phyloP scores from a whole-genome alignment of 371 early-diverging fungal genomes.

The Synchytrium microbalum region DNA sequence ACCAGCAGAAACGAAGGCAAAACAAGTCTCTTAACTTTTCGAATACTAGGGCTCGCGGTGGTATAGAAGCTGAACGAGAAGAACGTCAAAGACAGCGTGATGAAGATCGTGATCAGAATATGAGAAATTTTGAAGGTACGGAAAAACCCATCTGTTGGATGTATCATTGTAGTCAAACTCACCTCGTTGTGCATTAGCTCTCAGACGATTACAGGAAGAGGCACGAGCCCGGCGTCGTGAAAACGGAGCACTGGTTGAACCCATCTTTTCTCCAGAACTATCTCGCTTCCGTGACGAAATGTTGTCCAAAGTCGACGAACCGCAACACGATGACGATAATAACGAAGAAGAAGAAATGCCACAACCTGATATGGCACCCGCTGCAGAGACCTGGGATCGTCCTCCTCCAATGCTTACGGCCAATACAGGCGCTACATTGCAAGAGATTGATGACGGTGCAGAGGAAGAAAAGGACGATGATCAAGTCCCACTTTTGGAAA shows the following conservation, averaged over 20 bases:
- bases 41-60: conserved; percentile 32
- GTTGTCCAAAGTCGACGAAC: conserved; percentile 24
- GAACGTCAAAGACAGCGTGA: conserved; percentile 38
- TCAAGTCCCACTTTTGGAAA: too few species aligned
- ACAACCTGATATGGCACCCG: too few species aligned
- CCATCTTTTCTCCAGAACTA: conserved; percentile 18
- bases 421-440: too few species aligned
- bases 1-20: neutral
- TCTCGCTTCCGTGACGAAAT: conserved; percentile 29
- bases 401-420: too few species aligned
- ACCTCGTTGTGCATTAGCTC: conserved; percentile 14
- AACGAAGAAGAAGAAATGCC: too few species aligned
- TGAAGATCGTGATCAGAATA: conserved; percentile 29
- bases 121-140: conserved; percentile 44
- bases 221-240: conserved; percentile 26
- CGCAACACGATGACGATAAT: too few species aligned
- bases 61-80: conserved; percentile 37
- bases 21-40: neutral
- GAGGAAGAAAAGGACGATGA: too few species aligned
- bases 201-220: conserved; percentile 29
- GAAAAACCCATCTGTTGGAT: neutral
- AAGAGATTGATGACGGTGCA: too few species aligned
- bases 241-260: conserved; percentile 18
- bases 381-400: too few species aligned
- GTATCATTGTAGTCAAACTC: neutral